These are phyloP conservation scores for Echites panduratus DNA, from an alignment of 257 asterid genomes.

Conservation along the genomic window DNA sequence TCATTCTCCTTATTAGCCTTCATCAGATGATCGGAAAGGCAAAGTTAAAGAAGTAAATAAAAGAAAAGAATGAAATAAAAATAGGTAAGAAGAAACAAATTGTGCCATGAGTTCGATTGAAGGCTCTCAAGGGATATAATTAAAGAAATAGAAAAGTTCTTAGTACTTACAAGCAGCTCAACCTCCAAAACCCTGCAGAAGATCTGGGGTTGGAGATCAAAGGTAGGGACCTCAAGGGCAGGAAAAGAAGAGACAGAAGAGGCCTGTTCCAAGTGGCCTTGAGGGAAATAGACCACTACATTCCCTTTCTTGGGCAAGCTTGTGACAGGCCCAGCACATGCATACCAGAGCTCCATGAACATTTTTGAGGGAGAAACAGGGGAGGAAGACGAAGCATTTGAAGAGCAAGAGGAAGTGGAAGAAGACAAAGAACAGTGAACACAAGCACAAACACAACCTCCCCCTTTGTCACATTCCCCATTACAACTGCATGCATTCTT, in stretches of 20 bases:
- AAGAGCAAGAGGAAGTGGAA: slow-evolving; percentile 62
- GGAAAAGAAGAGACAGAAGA: slow-evolving; percentile 58
- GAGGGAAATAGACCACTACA: slow-evolving; percentile 91
- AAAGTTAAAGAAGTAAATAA: neutral
- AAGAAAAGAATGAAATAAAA: neutral
- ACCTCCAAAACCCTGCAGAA: slow-evolving; percentile 82
- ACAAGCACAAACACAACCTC: slow-evolving; percentile 30
- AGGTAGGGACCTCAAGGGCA: slow-evolving; percentile 64
- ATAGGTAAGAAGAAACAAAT: neutral
- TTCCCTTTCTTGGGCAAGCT: slow-evolving; percentile 78
- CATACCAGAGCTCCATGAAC: slow-evolving; percentile 89
- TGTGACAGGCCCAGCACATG: slow-evolving; percentile 96
- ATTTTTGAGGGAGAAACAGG: slow-evolving; percentile 44
- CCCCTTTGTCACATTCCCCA: slow-evolving; percentile 59
- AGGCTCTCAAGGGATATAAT: slow-evolving; percentile 3
- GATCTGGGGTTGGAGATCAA: slow-evolving; percentile 84
- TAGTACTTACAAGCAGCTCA: slow-evolving; percentile 62
- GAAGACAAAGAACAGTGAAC: slow-evolving; percentile 39
- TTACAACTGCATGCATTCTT: slow-evolving; percentile 48
- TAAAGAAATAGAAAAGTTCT: neutral
- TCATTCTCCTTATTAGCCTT: slow-evolving; percentile 98
- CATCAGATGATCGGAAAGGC: slow-evolving; percentile 14
- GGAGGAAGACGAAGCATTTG: slow-evolving; percentile 49
- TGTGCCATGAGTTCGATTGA: neutral
- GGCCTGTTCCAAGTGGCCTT: slow-evolving; percentile 90